These are phyloP conservation scores for Chimonanthus salicifolius DNA, from an alignment of 164 flowering plant genomes.

Conservation along the genomic window DNA sequence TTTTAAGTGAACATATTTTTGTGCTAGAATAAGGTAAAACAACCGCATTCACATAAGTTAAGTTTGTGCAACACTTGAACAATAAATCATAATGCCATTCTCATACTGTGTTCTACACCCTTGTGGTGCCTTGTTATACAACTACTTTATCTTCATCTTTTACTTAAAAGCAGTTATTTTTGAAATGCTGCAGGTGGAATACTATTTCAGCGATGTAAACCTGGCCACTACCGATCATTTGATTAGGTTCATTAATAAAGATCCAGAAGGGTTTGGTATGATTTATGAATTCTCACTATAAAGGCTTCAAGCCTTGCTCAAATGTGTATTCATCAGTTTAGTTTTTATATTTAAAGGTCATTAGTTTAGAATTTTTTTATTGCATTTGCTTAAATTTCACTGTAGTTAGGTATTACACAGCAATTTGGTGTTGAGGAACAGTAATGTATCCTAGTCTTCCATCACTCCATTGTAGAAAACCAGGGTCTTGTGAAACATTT, in stretches of 20 bases:
- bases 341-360: too few species aligned
- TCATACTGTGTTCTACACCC: background rate
- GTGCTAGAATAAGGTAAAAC: too few species aligned
- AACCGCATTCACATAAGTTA: too few species aligned
- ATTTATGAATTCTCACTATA: background rate
- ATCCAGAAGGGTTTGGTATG: conserved; percentile 90
- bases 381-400: background rate
- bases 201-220: conserved; percentile 93
- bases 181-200: conserved; percentile 61
- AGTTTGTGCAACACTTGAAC: background rate
- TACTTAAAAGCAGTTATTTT: background rate
- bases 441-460: background rate
- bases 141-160: background rate
- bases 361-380: background rate
- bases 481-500: background rate
- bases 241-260: conserved; percentile 76
- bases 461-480: background rate
- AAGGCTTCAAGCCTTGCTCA: background rate
- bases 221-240: conserved; percentile 92
- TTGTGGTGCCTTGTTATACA: background rate
- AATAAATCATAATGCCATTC: background rate
- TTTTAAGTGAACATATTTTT: too few species aligned
- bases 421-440: background rate
- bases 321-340: conserved; percentile 1
- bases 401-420: background rate